Conservation (phyloP, 345 rosid species). For the Citrus australasica region DNA sequence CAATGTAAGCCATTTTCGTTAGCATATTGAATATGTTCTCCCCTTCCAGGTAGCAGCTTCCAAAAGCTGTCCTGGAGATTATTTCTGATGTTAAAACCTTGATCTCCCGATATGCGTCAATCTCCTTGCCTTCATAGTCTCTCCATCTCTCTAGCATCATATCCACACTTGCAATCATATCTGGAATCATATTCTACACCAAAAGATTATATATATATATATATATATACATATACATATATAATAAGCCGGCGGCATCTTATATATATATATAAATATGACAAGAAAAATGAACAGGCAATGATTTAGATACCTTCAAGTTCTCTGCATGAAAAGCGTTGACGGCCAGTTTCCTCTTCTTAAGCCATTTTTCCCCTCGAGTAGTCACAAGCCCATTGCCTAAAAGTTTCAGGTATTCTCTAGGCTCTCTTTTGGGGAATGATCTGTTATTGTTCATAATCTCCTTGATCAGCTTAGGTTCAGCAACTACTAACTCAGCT, state of each 20-base stretch:
- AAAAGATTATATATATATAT: neutral
- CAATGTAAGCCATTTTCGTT: conserved; percentile 12
- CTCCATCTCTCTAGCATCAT: conserved; percentile 46
- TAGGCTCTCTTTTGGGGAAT: no score
- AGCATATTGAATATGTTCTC: conserved; percentile 37
- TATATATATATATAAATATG: no score
- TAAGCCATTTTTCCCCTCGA: conserved; percentile 40
- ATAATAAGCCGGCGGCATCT: no score
- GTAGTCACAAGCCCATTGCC: conserved; percentile 39
- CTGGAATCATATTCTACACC: conserved; percentile 34
- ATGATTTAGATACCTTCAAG: conserved; percentile 27
- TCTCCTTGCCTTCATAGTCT: conserved; percentile 28
- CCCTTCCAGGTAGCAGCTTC: conserved; percentile 44
- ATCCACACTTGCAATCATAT: conserved; percentile 32
- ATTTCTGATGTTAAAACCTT: conserved; percentile 29
- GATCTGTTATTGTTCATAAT: no score
- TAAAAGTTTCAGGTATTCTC: conserved; percentile 4
- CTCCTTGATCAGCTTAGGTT: conserved; percentile 31
- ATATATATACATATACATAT: no score
- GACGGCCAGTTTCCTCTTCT: conserved; percentile 40
- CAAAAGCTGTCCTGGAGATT: conserved; percentile 51
- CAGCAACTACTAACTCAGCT: conserved; percentile 37
- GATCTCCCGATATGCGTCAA: conserved; percentile 36
- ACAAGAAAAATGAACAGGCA: no score
- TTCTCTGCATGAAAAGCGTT: conserved; percentile 44